A percentile compares a stretch with the other conserved stretches of the same genome.
These are phyloP conservation scores for Sphaerulina populicola DNA, from an alignment of 2,329 filamentous ascomycete species.

Conservation along the genomic window DNA sequence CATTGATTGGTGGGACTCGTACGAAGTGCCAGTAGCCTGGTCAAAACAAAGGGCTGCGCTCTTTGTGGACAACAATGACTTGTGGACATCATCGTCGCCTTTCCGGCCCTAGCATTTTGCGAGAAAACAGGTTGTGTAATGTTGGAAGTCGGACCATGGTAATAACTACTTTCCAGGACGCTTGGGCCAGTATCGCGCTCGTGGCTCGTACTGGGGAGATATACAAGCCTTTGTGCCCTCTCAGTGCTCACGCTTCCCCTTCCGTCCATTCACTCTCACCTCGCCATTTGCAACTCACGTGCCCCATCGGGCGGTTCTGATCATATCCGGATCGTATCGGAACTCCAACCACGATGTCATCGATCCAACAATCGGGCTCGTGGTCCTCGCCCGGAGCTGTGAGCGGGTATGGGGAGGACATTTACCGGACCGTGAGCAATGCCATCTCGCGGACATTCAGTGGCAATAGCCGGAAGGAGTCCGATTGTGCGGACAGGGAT, in stretches of 20 bases:
- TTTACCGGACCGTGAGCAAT: slow-evolving; percentile 4
- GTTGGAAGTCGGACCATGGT: not conserved
- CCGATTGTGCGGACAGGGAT: not conserved
- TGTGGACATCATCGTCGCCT: not conserved
- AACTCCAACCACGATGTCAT: slow-evolving; percentile 3
- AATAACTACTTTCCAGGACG: slow-evolving; percentile 6
- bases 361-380: slow-evolving; percentile 7
- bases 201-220: slow-evolving; percentile 1
- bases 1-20: not conserved
- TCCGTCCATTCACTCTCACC: slow-evolving; percentile 1
- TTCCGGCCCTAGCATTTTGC: not conserved
- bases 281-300: not conserved
- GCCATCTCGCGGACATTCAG: slow-evolving; percentile 14
- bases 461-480: slow-evolving; percentile 9
- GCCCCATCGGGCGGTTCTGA: slow-evolving; percentile 5
- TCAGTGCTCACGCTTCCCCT: not conserved
- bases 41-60: not conserved
- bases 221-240: not conserved
- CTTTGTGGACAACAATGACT: not conserved
- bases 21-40: not conserved
- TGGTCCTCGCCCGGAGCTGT: slow-evolving; percentile 12
- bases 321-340: slow-evolving; percentile 1
- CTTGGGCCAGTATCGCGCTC: slow-evolving; percentile 4
- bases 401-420: slow-evolving; percentile 17
- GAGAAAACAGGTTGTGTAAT: not conserved